Evolutionary conservation across 257 asterid species (phyloP).

Genomic region (Euphrasia confusa): DNA sequence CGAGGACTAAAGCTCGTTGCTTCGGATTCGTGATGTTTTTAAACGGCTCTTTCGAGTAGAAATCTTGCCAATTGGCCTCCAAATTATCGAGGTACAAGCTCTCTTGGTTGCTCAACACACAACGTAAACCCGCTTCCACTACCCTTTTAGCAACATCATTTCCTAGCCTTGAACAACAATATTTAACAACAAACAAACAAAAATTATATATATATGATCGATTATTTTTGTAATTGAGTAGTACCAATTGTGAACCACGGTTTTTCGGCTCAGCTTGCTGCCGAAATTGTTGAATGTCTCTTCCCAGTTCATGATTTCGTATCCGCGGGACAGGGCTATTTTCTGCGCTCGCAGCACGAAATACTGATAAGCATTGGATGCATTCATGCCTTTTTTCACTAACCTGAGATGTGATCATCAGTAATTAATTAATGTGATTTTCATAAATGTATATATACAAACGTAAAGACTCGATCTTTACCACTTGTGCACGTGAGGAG

Average conservation of each 20-base stretch:
- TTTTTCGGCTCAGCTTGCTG: conserved; percentile 69
- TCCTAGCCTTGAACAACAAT: conserved; percentile 55
- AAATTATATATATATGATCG: neutral
- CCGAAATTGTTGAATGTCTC: conserved; percentile 94
- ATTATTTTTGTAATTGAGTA: neutral
- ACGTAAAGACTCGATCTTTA: conserved; percentile 23
- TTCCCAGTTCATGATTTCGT: conserved; percentile 96
- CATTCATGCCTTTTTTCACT: conserved; percentile 33
- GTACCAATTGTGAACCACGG: conserved; percentile 88
- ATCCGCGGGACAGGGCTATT: conserved; percentile 85
- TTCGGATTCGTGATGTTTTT: conserved; percentile 61
- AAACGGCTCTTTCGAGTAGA: conserved; percentile 81
- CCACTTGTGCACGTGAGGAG: conserved; percentile 73
- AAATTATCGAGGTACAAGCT: conserved; percentile 87
- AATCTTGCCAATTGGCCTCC: conserved; percentile 73
- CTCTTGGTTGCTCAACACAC: conserved; percentile 93
- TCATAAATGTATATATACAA: too few species aligned
- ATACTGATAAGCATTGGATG: conserved; percentile 59
- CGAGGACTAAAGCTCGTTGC: conserved; percentile 65
- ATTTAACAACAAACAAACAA: neutral
- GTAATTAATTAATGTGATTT: too few species aligned
- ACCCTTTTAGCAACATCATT: conserved; percentile 69
- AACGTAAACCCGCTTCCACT: conserved; percentile 75
- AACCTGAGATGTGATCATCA: conserved; percentile 41
- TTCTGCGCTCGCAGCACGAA: conserved; percentile 81